Evolutionary conservation across 495 filamentous ascomycete genomes (phyloP).

Genomic region (Cenococcum geophilum): DNA sequence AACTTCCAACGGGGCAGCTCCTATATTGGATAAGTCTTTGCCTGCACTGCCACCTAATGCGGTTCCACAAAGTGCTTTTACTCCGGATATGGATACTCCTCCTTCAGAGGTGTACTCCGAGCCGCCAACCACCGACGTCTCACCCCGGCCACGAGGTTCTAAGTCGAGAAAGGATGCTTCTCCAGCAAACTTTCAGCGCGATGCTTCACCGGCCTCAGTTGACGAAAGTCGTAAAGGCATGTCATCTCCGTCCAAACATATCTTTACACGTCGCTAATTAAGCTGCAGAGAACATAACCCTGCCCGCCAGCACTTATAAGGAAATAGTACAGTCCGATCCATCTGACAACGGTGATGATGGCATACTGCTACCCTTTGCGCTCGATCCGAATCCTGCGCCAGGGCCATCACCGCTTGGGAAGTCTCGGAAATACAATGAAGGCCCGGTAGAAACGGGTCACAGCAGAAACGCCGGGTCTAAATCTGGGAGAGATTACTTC

Average conservation of each 20-base stretch:
- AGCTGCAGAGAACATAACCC: constrained; percentile 51
- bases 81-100: constrained; percentile 62
- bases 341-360: constrained; percentile 60
- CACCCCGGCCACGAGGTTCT: constrained; percentile 54
- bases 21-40: constrained; percentile 86
- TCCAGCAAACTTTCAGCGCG: constrained; percentile 31
- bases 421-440: constrained; percentile 21
- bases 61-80: constrained; percentile 53
- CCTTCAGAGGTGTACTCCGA: constrained; percentile 57
- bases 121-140: constrained; percentile 60
- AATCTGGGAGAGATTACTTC: constrained; percentile 36
- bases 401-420: constrained; percentile 45
- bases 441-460: constrained; percentile 5
- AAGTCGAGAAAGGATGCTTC: constrained; percentile 34
- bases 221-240: constrained; percentile 19
- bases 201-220: constrained; percentile 35
- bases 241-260: neutral
- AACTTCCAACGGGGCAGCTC: constrained; percentile 45
- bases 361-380: constrained; percentile 85
- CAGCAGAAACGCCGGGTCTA: constrained; percentile 9
- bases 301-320: constrained; percentile 71
- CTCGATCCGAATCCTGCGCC: constrained; percentile 74
- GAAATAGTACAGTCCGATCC: constrained; percentile 64
- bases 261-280: constrained; percentile 14
- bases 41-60: constrained; percentile 82